Evolutionary conservation across 805 yeast species (phyloP), one percentile per base, ranked within the genome.

Genomic region (Pichia gijzeniarum): DNA sequence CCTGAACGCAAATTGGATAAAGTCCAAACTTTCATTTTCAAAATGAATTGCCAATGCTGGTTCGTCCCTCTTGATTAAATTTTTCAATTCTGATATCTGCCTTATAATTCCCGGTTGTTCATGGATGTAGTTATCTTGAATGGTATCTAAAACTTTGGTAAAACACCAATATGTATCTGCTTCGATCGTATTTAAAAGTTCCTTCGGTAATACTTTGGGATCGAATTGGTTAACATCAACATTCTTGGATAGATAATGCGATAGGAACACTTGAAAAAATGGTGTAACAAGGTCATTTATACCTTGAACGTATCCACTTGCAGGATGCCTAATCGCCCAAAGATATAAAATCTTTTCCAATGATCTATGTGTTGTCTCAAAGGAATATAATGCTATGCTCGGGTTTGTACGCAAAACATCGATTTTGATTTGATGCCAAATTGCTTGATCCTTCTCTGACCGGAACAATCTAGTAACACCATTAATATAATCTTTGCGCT

Each of bases 151-250:
- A 21, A 93, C 71, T 58, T 91, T 82, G 3, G 96, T 84, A 47
- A 93, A 69, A 63, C 98, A 93, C 99, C 99, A 93, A 67, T 86
- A 93, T 3, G 96, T 82, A 65, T 93, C 99, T 2, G 97, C 97
- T 60, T 93, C 99, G 17, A 91, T 79, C 14, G 77, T 77, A 41
- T 78, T 73, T 36, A 82, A 62, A 16, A 82, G 80, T 37, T 80
- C 77, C 22, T 68, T 61, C 1, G 88, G 79, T 47, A 90, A 60
- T 28, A 65, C 61, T 7, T 67, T 65, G 0, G 95, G 87, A 61
- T 89, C 85, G 54, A 79, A 72, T 17, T 64, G 67, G 45, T 77
- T 85, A 16, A 83, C 71, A 39, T 70, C 66, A 22, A 65, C 63
- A 14, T 63, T 71, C 20, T 70, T 70, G 21, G 61, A 60, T 28